phyloP scores from a whole-genome alignment of 2,329 filamentous ascomycete species.

The Apiospora kogelbergensis region DNA sequence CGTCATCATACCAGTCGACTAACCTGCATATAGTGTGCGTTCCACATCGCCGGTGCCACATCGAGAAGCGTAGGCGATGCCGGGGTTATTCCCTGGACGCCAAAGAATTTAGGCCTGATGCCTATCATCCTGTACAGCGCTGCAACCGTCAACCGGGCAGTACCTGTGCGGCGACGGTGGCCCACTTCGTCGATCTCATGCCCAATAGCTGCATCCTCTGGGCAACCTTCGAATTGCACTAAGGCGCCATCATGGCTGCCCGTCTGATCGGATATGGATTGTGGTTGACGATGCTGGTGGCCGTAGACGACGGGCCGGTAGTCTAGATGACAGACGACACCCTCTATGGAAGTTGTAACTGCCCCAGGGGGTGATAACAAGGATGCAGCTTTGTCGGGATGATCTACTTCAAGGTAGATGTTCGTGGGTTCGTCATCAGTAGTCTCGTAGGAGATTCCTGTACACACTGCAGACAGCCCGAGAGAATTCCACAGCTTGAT shows the following conservation, averaged over 20 bases:
- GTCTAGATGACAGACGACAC: conserved; percentile 18
- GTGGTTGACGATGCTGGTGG: background rate
- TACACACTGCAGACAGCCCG: conserved; percentile 23
- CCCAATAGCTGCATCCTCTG: background rate
- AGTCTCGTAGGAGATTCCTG: conserved; percentile 23
- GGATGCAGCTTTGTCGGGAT: conserved; percentile 28
- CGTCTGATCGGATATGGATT: background rate
- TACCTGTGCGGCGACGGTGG: conserved; percentile 11
- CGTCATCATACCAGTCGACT: background rate
- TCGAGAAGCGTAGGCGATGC: conserved; percentile 21
- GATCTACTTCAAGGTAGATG: conserved; percentile 30
- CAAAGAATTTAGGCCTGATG: conserved; percentile 21
- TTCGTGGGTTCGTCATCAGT: conserved; percentile 24
- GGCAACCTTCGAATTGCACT: background rate
- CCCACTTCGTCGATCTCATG: background rate
- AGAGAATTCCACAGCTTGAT: conserved; percentile 28
- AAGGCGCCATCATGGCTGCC: background rate
- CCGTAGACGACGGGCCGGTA: background rate
- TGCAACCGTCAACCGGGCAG: conserved; percentile 22
- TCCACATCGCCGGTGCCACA: conserved; percentile 34
- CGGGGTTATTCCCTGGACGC: conserved; percentile 15
- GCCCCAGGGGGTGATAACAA: conserved; percentile 29
- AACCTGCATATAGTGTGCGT: conserved; percentile 32
- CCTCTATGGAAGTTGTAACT: conserved; percentile 27
- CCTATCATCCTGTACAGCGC: conserved; percentile 29